A percentile compares a stretch with the other conserved stretches of the same genome.
Conservation (phyloP, 192 early-diverging fungal species). For the Funneliformis mosseae region DNA sequence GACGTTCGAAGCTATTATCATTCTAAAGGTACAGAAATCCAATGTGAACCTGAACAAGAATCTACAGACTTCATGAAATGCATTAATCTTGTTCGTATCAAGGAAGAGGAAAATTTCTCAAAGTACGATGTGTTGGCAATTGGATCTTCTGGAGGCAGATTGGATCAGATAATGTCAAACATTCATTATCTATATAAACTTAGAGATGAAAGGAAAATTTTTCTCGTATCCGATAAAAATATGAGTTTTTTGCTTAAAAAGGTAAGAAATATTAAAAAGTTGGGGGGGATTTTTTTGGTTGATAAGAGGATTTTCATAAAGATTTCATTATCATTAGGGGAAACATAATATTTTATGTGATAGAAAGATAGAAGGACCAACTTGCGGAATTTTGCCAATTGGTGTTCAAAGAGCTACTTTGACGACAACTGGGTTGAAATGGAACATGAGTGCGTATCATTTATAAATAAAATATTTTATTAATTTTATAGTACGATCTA, state of each 20-base stretch:
- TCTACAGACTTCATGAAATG: conserved; percentile 94
- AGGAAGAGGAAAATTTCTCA: conserved; percentile 23
- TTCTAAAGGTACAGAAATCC: conserved; percentile 56
- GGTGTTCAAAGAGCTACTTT: conserved; percentile 61
- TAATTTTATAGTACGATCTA: too few relatives aligned
- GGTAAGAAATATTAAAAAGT: conserved; percentile 42
- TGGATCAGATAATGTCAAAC: conserved; percentile 86
- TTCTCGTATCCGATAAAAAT: conserved; percentile 73
- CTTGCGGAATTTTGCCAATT: conserved; percentile 87
- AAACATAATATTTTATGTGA: conserved; percentile 67
- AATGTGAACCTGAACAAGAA: conserved; percentile 50
- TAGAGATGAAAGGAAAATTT: conserved; percentile 61
- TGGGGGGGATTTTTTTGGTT: neutral
- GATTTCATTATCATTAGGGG: conserved; percentile 48
- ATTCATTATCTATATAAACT: conserved; percentile 72
- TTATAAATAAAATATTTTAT: too few relatives aligned
- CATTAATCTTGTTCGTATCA: conserved; percentile 39
- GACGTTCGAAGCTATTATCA: conserved; percentile 68
- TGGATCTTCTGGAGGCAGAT: conserved; percentile 82
- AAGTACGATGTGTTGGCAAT: conserved; percentile 69
- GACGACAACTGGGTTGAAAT: conserved; percentile 77
- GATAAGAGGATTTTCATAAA: neutral
- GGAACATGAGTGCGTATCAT: conserved; percentile 73
- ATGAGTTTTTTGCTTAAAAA: conserved; percentile 68
- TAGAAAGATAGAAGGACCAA: conserved; percentile 72